A percentile compares a stretch with the other conserved stretches of the same genome.
These are phyloP conservation scores for Ramularia collo-cygni DNA, from an alignment of 2,329 filamentous ascomycete species.

Conservation along the genomic window DNA sequence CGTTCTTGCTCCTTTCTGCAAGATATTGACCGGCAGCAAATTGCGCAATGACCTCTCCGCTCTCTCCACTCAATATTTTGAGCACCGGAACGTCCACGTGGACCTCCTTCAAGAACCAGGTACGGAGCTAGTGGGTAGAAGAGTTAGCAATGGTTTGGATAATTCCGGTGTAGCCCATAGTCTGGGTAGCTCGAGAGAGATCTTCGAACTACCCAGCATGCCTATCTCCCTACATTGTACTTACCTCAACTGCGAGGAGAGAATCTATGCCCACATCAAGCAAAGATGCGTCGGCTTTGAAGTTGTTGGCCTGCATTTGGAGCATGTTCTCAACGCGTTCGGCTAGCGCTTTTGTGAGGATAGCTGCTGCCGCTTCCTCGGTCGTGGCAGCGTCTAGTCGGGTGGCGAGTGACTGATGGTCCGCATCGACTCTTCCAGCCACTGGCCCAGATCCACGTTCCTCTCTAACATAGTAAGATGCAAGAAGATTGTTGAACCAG, in stretches of 20 bases:
- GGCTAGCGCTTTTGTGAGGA: conserved; percentile 11
- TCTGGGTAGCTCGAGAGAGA: no score
- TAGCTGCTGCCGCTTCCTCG: conserved; percentile 7
- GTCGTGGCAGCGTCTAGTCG: conserved; percentile 10
- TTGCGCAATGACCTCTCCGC: conserved; percentile 9
- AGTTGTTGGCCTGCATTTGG: conserved; percentile 10
- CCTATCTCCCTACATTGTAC: no score
- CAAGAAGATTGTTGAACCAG: conserved; percentile 14
- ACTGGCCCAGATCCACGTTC: conserved; percentile 4
- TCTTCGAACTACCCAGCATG: no score
- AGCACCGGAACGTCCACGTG: conserved; percentile 42
- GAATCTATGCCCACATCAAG: conserved; percentile 35
- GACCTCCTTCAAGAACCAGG: conserved; percentile 45
- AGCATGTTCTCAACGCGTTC: conserved; percentile 14
- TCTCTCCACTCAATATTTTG: conserved; percentile 30
- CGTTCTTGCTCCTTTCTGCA: conserved; percentile 1
- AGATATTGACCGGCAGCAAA: conserved; percentile 12
- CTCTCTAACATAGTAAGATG: conserved; percentile 14
- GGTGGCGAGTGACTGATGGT: conserved; percentile 7
- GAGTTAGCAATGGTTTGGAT: no score
- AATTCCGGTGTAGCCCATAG: no score
- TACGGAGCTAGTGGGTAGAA: no score
- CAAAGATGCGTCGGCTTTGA: conserved; percentile 11
- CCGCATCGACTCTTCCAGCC: conserved; percentile 4
- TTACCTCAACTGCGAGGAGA: conserved; percentile 34